Conservation (phyloP, 257 asterid genomes). For the Fraxinus anomala region DNA sequence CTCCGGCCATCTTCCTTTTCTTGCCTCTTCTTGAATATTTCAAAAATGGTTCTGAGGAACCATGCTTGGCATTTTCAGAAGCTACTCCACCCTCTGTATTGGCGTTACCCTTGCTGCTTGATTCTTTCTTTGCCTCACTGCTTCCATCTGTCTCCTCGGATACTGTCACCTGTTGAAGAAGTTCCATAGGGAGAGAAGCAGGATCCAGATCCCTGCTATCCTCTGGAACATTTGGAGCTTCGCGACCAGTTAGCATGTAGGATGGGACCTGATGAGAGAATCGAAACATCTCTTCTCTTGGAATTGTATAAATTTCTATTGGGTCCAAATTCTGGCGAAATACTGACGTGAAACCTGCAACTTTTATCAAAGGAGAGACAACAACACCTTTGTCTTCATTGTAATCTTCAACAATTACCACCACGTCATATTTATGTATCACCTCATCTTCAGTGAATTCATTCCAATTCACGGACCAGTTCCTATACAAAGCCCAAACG, state of each 20-base stretch:
- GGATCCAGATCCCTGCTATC: slow-evolving; percentile 74
- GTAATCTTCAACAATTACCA: slow-evolving; percentile 60
- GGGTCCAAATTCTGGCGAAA: slow-evolving; percentile 44
- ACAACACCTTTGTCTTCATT: slow-evolving; percentile 42
- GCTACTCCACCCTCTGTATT: slow-evolving; percentile 12
- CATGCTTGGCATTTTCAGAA: slow-evolving; percentile 21
- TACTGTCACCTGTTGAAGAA: slow-evolving; percentile 47
- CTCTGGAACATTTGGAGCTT: slow-evolving; percentile 47
- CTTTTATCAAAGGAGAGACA: slow-evolving; percentile 61
- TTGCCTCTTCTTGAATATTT: slow-evolving; percentile 42
- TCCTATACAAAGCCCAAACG: slow-evolving; percentile 70
- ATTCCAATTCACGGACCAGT: slow-evolving; percentile 78
- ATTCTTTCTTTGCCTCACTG: slow-evolving; percentile 22
- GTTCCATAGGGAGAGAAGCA: slow-evolving; percentile 73
- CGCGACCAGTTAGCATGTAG: slow-evolving; percentile 44
- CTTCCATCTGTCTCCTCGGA: slow-evolving; percentile 27
- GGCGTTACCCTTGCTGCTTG: slow-evolving; percentile 18
- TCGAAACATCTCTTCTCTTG: slow-evolving; percentile 64
- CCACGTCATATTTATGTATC: slow-evolving; percentile 60
- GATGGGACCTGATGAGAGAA: slow-evolving; percentile 80
- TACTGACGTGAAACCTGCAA: slow-evolving; percentile 63
- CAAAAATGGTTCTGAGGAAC: slow-evolving; percentile 15
- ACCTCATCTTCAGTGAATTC: slow-evolving; percentile 48
- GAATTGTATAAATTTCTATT: slow-evolving; percentile 33
- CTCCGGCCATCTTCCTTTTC: background rate